Evolutionary conservation across 768 basidiomycete genomes (phyloP), one percentile per base, ranked within the genome.

Genomic region (Phylloporus sp.): DNA sequence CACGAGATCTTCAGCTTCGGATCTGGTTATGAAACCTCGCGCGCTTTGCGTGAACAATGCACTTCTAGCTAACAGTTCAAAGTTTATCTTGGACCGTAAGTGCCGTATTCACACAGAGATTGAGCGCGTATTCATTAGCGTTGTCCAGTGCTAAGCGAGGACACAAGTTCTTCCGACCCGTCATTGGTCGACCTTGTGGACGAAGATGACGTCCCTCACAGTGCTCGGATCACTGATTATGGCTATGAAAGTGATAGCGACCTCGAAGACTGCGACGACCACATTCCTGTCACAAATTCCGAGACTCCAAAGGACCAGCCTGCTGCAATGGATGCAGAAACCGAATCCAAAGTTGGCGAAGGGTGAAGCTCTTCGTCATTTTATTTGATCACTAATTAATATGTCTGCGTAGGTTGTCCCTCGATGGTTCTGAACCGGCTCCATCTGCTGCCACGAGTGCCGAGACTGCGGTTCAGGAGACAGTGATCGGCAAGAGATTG

Each of bases 221-320:
- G 34, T 20, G 26, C 26, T 36, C 24, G 6, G 9, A 46, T 56
- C 3, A 56, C 54, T 6, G 62, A 63, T 8, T 65, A 67, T 40
- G 67, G 56, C 8, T 70, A 66, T 37, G 57, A 26, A 27, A 65
- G 61, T 15, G 68, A 70, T 45, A 69, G 69, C 13, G 69, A 69
- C 33, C 59, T 70, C 21, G 68, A 69, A 17, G 64, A 67, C 6
- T 55, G 57, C 4, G 17, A 49, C 1, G 50, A 55, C 1, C 36
- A 23, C 9, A 21, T 29, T 26, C 35, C 28, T 39, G 20, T 42
- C 14, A 33, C 8, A 20, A 11, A 46, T 11, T 5, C n/a, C 6
- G 21, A 50, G 11, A 20, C 18, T 5, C 2, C 17, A 6, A 37
- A 46, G 26, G 17, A 40, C 32, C 17, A n/a, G 22, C 28, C 22